Evolutionary conservation across 2,329 filamentous ascomycete species (phyloP).

Genomic region (Clarireedia homoeocarpa): DNA sequence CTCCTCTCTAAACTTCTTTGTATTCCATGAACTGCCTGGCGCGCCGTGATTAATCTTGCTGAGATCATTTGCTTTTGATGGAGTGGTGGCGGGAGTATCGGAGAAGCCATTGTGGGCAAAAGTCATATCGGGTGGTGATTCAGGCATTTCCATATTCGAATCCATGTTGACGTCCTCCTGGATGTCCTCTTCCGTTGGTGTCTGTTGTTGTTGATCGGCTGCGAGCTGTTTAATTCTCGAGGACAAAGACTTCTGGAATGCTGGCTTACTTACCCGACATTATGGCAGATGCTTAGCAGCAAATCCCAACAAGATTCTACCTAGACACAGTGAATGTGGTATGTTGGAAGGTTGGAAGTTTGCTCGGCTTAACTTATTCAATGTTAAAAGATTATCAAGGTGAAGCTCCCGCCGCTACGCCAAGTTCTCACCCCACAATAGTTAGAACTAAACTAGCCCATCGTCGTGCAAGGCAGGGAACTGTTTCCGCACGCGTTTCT

Average conservation of each 20-base stretch:
- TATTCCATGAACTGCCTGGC: constrained; percentile 45
- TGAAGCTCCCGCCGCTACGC: neutral
- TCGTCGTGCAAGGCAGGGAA: neutral
- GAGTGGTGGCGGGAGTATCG: neutral
- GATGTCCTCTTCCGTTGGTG: constrained; percentile 3
- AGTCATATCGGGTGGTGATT: constrained; percentile 19
- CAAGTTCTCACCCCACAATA: neutral
- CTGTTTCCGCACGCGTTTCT: too few species aligned
- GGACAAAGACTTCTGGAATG: neutral
- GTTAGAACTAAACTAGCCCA: neutral
- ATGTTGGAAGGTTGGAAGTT: neutral
- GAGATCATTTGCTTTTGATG: constrained; percentile 6
- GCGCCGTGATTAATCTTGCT: constrained; percentile 27
- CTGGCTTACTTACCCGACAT: constrained; percentile 7
- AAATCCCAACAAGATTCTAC: neutral
- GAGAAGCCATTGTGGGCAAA: neutral
- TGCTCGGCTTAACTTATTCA: too few species aligned
- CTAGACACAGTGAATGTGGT: neutral
- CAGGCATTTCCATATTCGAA: constrained; percentile 24
- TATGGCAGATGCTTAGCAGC: neutral
- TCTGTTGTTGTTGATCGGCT: neutral
- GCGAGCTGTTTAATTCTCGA: neutral
- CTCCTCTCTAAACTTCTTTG: constrained; percentile 49
- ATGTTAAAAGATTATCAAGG: too few species aligned
- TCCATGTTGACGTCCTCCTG: constrained; percentile 1